Conservation (phyloP, 495 filamentous ascomycete genomes). For the Mytilinidion resinicola region DNA sequence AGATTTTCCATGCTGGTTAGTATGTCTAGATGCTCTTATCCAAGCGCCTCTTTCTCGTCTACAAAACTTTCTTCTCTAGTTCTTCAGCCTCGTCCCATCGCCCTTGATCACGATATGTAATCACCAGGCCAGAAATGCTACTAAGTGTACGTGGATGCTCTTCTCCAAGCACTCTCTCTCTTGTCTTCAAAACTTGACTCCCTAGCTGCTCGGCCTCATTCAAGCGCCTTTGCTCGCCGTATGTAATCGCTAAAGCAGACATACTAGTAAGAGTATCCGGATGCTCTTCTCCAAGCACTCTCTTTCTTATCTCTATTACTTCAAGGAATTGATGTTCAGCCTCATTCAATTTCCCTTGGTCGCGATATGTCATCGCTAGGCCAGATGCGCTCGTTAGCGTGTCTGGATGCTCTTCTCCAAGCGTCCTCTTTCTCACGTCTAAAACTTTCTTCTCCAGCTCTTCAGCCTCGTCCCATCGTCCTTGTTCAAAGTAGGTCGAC, state of each 20-base stretch:
- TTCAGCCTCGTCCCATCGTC: conserved; percentile 3
- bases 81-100: conserved; percentile 1
- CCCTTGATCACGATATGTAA: neutral
- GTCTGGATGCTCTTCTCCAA: neutral
- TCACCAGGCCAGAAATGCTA: neutral
- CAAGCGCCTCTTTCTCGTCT: conserved; percentile 20
- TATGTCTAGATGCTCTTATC: conserved; percentile 15
- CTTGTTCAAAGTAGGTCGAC: neutral
- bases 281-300: no score
- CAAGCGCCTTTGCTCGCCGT: conserved; percentile 6
- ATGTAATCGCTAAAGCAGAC: neutral
- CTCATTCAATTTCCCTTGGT: no score
- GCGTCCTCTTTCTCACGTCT: neutral
- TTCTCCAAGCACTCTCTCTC: neutral
- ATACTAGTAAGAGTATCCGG: neutral
- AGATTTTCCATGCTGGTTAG: conserved; percentile 3
- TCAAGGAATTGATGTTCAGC: no score
- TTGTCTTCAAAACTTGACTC: neutral
- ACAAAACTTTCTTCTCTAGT: conserved; percentile 5
- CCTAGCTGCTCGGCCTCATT: conserved; percentile 21
- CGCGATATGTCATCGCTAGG: no score
- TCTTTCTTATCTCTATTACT: no score
- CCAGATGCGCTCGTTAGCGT: neutral
- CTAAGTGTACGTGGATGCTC: neutral
- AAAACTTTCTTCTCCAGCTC: neutral